Evolutionary conservation across 2,329 filamentous ascomycete species (phyloP).

Genomic region (Verticillium alfalfae): DNA sequence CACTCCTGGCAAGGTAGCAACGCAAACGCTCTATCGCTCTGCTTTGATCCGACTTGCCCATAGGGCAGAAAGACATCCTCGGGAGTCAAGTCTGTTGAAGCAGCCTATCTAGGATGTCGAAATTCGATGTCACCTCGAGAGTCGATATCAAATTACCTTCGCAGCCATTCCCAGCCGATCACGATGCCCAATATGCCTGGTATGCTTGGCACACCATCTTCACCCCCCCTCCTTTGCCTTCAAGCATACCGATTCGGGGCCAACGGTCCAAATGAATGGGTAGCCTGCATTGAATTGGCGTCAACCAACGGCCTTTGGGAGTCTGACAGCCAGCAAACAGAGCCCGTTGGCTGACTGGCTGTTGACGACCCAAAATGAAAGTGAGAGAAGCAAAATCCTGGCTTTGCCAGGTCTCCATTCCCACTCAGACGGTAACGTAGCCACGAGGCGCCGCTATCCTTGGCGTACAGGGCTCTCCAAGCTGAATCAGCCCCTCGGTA

Average conservation of each 20-base stretch:
- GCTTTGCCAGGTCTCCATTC: slow-evolving; percentile 1
- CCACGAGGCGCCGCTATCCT: slow-evolving; percentile 1
- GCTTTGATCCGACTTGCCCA: no score
- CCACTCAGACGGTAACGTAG: slow-evolving; percentile 9
- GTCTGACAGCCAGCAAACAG: not conserved
- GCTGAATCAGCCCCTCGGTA: not conserved
- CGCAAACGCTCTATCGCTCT: no score
- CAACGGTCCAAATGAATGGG: not conserved
- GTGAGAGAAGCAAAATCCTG: not conserved
- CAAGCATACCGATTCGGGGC: not conserved
- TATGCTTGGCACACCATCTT: no score
- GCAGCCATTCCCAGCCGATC: no score
- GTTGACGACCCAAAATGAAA: not conserved
- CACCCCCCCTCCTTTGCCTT: not conserved
- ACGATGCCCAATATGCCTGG: no score
- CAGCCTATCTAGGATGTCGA: no score
- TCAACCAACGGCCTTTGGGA: not conserved
- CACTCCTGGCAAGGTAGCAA: no score
- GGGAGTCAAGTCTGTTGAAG: no score
- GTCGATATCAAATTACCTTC: no score
- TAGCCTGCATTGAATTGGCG: not conserved
- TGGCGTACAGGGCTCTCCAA: not conserved
- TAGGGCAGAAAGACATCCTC: no score
- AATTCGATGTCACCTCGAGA: no score
- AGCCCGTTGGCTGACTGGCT: not conserved